Base-by-base conservation (phyloP, 1,139 yeast genomes). In the Suhomyces maxii region DNA sequence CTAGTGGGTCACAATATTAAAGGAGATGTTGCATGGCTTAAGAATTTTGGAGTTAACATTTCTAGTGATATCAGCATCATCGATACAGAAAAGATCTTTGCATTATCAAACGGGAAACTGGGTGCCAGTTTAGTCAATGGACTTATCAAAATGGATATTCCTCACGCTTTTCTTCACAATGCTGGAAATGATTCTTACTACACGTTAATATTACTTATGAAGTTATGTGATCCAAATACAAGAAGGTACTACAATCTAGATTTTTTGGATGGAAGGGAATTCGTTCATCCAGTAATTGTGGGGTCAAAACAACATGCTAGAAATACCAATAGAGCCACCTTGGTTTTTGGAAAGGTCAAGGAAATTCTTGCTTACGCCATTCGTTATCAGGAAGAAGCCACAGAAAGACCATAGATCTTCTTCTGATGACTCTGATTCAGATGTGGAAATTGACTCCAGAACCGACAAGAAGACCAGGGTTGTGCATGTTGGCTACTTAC, bases 131-230 rank as follows among this genome's bases (percentile, higher is more conserved):
- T 87, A 43, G 76, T 78, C 7, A 79, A 73, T 40, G 71, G 83
- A 2, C 67, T 86, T 23, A 68, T 76, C 40, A 64, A 71, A 42
- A 68, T 84, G 26, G 69, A 74, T 7, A 72, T 88, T 7, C 89
- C 90, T 0, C 81, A 82, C 59, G 75, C 84, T 1, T 78, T 73
- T 51, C 65, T 86, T 40, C 95, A 87, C 59, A 88, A 88, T 59
- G 95, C 91, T 2, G 91, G 87, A n/a, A 88, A 88, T 58, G 96
- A 88, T 61, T 83, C 95, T 2, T 84, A 84, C 57, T 84, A 78
- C 55, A 86, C 95, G 0, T 61, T 86, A 41, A 51, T 79, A 28
- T 65, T 83, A 32, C 76, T 82, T 26, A 55, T 84, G 59, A 71
- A 73, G 42, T 59, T 83, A 47, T 67, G 80, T 36, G 89, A 84